Base-by-base conservation (phyloP, 768 basidiomycete genomes). In the Wakefieldia striispora region DNA sequence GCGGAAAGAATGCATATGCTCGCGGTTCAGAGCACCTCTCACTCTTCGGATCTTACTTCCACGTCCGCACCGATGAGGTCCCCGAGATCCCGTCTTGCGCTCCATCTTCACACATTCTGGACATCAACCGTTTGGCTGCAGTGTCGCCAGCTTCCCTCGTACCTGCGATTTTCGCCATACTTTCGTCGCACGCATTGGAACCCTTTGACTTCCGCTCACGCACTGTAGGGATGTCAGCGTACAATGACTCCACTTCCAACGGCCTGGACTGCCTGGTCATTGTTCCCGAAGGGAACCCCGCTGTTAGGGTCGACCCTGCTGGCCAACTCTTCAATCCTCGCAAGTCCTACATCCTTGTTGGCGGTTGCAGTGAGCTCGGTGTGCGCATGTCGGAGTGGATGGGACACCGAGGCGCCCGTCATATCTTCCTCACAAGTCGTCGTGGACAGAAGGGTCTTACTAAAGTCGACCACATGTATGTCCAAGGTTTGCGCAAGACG, bases 301-400 rank as follows among this genome's bases (percentile, higher is more conserved):
- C 29, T 7, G 39, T 58, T 31, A 60, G 65, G 35, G 43, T 66
- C 20, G 63, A 67, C 26, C 60, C 65, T 11, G 27, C 51, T 2
- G 57, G 58, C 14, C 61, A 67, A 41, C 50, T 70, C 12, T 70
- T 70, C 41, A 51, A 69, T 39, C 60, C 68, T 17, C 57, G 59
- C 55, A 60, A 60, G 24, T 60, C 59, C 7, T 60, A 61, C 40
- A 44, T 60, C 3, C 59, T 60, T 3, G 41, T 60, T 4, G 59
- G 59, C 14, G 59, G 59, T 12, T 57, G 59, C 23, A 60, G 59
- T 12, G 59, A 60, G 11, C 59, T 60, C 11, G 59, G 59, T n/a
- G 59, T 60, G 11, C 58, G 59, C 24, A 57, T 70, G 14, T 57
- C 68, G 5, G 57, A 66, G 23, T 70, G 69, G 69, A 71, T 70